Percentiles rank a stretch among this genome's conserved stretches.
Evolutionary conservation across 139 green algal genomes (phyloP).

Genomic region (Chlorella sp.): DNA sequence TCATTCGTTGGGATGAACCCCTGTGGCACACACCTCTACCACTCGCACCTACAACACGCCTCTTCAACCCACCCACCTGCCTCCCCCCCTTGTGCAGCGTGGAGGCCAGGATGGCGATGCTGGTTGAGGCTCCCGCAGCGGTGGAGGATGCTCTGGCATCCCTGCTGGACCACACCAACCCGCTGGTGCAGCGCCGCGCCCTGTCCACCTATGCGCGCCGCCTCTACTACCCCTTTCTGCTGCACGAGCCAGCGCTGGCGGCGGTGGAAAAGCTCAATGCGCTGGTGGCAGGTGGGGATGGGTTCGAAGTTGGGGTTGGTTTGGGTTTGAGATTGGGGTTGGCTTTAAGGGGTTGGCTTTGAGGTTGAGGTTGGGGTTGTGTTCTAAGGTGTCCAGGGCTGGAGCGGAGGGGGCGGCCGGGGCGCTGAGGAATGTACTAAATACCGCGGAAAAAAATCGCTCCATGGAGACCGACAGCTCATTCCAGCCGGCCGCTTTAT

Average conservation of each 20-base stretch:
- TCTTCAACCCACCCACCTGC: neutral
- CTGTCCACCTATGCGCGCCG: constrained; percentile 89
- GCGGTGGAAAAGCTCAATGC: neutral
- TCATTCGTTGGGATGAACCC: too few species aligned
- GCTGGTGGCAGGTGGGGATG: neutral
- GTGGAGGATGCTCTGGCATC: constrained; percentile 94
- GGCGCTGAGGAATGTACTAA: too few species aligned
- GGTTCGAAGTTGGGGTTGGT: neutral
- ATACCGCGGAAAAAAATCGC: too few species aligned
- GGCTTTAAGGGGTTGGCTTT: too few species aligned
- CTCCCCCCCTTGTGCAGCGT: neutral
- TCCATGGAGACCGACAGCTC: too few species aligned
- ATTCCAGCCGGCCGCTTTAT: too few species aligned
- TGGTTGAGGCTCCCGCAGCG: constrained; percentile 89
- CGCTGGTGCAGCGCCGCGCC: constrained; percentile 61
- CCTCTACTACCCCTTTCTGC: constrained; percentile 86
- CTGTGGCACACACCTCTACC: too few species aligned
- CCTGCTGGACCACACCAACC: constrained; percentile 76
- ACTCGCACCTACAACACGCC: neutral
- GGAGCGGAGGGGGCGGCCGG: neutral
- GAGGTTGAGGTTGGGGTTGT: too few species aligned
- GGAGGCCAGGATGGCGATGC: constrained; percentile 74
- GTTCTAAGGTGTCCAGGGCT: too few species aligned
- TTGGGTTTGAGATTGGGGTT: neutral
- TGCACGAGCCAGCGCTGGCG: constrained; percentile 66